Evolutionary conservation across 148 eudicot species (phyloP), one percentile per base, ranked within the genome.

Genomic region (Salicornia ramosissima): DNA sequence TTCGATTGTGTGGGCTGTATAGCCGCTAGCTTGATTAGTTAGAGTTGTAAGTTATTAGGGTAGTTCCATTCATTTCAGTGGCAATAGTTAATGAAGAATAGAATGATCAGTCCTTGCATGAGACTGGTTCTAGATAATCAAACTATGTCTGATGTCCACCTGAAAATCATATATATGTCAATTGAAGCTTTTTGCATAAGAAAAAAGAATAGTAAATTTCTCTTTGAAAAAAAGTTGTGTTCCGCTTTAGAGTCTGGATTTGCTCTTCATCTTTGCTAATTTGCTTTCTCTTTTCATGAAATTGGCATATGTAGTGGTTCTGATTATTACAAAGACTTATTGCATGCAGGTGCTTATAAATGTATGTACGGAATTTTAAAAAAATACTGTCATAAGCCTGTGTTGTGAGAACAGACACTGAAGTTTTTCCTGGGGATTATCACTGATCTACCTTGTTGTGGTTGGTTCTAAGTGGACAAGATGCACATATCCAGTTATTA

Each of bases 1-100:
- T 68, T 62, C 68, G 68, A 71, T 30, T 52, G 59, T 40, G 69
- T 53, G 40, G 21, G 64, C 16, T 77, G 80, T 73, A 68, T 67
- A 72, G 80, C 46, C 34, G 45, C 42, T 66, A 78, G 80, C 73
- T 31, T 59, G 64, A 54, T 40, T 61, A 70, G 73, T 53, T 31
- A 3, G 8, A 4, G 80, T 46, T 72, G 64, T 66, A 71, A 77
- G 75, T 59, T 71, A 10, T 36, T 69, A 76, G 75, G 64, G 68
- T 69, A 76, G 63, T 34, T 73, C 22, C 31, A 71, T 71, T 71
- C 53, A 70, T 72, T 67, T 72, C 50, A 29, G 47, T 63, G 53
- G 50, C 58, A 58, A 71, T 45, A 77, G 36, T 33, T 39, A 70
- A 42, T 14, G 16, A 72, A 63, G 28, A 55, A 33, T 21, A 34